A percentile compares a stretch with the other conserved stretches of the same genome.
These are phyloP conservation scores for Biscogniauxia sp. DNA, from an alignment of 2,329 filamentous ascomycete genomes.

Conservation along the genomic window DNA sequence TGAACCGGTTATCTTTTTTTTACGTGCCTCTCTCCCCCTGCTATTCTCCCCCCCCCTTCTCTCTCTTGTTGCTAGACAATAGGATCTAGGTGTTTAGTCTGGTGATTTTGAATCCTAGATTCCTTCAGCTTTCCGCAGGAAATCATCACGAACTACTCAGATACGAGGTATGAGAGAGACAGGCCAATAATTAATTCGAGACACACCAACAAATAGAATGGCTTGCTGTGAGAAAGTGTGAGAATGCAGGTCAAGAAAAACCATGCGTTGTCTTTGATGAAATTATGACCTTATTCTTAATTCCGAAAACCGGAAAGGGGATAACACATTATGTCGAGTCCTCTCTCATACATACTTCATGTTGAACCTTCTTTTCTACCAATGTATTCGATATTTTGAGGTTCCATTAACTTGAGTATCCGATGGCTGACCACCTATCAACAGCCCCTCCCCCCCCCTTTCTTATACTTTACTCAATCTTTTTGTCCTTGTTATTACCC, in stretches of 20 bases:
- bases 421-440: too few species aligned
- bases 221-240: not conserved
- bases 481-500: too few species aligned
- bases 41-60: too few species aligned
- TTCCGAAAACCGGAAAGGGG: not conserved
- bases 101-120: not conserved
- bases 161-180: not conserved
- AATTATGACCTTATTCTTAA: not conserved
- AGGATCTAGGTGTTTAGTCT: not conserved
- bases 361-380: too few species aligned
- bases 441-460: too few species aligned
- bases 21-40: not conserved
- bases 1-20: not conserved
- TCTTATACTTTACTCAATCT: too few species aligned
- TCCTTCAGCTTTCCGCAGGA: not conserved
- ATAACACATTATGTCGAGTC: too few species aligned
- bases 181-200: too few species aligned
- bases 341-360: too few species aligned
- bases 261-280: not conserved
- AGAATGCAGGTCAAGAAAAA: not conserved
- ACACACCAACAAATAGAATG: not conserved
- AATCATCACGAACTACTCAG: not conserved
- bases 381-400: too few species aligned
- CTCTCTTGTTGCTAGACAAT: not conserved
- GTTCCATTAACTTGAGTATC: too few species aligned